phyloP scores from a whole-genome alignment of 2,329 filamentous ascomycete species.

The Colletotrichum paranaense region DNA sequence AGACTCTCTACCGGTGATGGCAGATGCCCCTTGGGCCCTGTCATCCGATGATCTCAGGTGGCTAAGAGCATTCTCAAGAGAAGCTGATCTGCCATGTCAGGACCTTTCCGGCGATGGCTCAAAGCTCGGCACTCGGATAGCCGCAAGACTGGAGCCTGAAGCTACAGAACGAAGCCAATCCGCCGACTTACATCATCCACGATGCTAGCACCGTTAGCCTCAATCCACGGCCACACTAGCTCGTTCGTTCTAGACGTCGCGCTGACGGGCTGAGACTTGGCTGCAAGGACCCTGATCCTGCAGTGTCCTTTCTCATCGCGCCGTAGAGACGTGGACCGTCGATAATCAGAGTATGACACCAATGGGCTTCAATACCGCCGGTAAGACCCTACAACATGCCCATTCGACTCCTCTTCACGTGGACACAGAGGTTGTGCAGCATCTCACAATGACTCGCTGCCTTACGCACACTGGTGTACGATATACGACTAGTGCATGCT shows the following conservation, averaged over 20 bases:
- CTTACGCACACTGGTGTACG: background rate
- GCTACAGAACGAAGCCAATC: background rate
- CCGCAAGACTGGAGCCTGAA: background rate
- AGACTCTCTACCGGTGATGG: too few species aligned
- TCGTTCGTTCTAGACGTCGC: background rate
- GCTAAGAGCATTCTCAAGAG: background rate
- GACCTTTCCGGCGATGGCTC: background rate
- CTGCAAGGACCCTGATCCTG: background rate
- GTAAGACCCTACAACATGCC: background rate
- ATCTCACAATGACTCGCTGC: background rate
- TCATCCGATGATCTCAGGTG: too few species aligned
- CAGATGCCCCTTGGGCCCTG: too few species aligned
- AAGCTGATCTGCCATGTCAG: background rate
- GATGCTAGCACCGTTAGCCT: background rate
- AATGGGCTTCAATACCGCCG: background rate
- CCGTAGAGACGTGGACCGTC: background rate
- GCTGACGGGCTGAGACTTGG: slow-evolving; percentile 17
- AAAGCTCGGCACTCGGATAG: background rate
- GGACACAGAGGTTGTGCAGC: background rate
- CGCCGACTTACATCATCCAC: background rate
- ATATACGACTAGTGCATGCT: background rate
- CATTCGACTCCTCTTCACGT: background rate
- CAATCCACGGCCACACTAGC: background rate
- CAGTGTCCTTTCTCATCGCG: background rate
- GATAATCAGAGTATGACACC: background rate